Evolutionary conservation across 345 rosid species (phyloP).

Genomic region (Eucalyptus pauciflora): DNA sequence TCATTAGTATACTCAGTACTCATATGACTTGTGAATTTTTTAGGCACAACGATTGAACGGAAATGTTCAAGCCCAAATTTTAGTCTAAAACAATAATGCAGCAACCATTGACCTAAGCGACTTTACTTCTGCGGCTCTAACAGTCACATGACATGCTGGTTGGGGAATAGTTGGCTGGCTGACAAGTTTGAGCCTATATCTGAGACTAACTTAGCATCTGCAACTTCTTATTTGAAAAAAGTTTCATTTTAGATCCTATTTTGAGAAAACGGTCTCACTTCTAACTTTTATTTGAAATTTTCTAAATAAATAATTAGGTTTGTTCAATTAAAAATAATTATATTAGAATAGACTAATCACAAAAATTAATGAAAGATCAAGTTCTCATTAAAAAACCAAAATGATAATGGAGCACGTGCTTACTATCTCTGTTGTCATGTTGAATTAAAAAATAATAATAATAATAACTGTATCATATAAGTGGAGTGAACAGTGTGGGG

Average conservation of each 20-base stretch:
- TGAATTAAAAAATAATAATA: neutral
- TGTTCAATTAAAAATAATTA: neutral
- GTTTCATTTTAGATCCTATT: neutral
- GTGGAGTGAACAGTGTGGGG: neutral
- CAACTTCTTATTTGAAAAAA: neutral
- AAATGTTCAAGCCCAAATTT: neutral
- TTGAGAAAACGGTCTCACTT: neutral
- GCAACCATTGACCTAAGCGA: accelerated
- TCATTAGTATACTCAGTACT: neutral
- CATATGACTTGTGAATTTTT: neutral
- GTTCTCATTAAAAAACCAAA: neutral
- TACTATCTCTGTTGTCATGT: neutral
- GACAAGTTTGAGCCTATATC: neutral
- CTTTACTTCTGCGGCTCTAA: accelerated
- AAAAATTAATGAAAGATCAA: neutral
- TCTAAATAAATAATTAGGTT: neutral
- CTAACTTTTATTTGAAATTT: neutral
- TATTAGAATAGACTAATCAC: neutral
- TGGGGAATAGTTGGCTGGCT: neutral
- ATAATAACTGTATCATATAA: neutral
- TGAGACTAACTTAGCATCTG: no score
- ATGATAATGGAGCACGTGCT: neutral
- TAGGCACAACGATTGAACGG: accelerated
- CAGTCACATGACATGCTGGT: neutral
- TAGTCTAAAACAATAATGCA: neutral